Evolutionary conservation across 23 red algal genomes (phyloP).

Genomic region (Gracilaria caudata): DNA sequence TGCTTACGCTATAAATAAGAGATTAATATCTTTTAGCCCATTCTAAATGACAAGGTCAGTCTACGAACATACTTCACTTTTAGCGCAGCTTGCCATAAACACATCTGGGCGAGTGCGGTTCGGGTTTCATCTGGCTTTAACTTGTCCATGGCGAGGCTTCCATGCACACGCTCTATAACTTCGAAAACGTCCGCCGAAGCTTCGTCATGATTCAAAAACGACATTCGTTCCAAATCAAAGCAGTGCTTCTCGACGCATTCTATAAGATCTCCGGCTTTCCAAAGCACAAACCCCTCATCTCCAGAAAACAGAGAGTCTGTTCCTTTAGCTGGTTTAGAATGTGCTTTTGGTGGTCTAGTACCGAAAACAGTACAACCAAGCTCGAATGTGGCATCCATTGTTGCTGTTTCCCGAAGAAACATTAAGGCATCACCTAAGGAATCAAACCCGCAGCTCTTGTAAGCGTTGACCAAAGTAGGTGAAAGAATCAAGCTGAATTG

Average conservation of each 20-base stretch:
- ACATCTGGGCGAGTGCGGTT: conserved; percentile 49
- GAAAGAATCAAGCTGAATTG: conserved; percentile 59
- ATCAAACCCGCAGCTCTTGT: conserved; percentile 44
- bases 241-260: conserved; percentile 26
- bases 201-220: conserved; percentile 63
- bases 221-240: conserved; percentile 50
- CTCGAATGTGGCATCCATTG: conserved; percentile 45
- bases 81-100: conserved; percentile 69
- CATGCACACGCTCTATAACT: conserved; percentile 55
- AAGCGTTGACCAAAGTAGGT: conserved; percentile 43
- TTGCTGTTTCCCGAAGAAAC: conserved; percentile 36
- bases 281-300: conserved; percentile 57
- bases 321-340: conserved; percentile 4
- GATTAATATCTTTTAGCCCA: conserved; percentile 1
- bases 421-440: conserved; percentile 18
- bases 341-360: not conserved
- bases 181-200: conserved; percentile 57
- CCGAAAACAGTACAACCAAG: conserved; percentile 56
- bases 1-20: not conserved
- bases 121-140: conserved; percentile 59
- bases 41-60: conserved; percentile 55
- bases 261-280: conserved; percentile 50
- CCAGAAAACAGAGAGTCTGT: conserved; percentile 55
- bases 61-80: conserved; percentile 51
- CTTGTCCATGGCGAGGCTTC: conserved; percentile 45